These are phyloP conservation scores for Bimuria novae-zelandiae DNA, from an alignment of 2,329 filamentous ascomycete species.

Conservation along the genomic window DNA sequence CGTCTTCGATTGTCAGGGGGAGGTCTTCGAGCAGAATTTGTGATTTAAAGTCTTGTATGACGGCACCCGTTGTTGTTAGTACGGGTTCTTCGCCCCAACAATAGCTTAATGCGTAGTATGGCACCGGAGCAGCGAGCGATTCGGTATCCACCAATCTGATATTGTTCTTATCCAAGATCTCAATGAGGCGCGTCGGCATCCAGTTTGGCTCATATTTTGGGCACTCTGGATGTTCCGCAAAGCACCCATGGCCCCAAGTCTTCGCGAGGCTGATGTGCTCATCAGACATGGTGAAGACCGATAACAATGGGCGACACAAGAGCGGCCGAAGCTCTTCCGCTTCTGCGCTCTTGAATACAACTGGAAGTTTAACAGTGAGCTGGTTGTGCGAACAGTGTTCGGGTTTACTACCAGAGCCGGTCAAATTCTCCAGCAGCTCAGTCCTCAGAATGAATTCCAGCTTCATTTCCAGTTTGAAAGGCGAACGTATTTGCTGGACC, in stretches of 20 bases:
- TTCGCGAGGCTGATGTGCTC: not conserved
- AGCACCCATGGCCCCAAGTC: not conserved
- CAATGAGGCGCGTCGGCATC: not conserved
- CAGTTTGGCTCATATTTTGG: not conserved
- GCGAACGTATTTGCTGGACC: too few relatives aligned
- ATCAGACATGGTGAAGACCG: not conserved
- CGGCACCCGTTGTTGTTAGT: not conserved
- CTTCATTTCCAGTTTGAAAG: not conserved
- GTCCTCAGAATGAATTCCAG: not conserved
- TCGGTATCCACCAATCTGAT: not conserved
- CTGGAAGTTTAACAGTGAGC: not conserved
- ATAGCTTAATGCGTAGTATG: conserved; percentile 3
- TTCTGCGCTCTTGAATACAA: not conserved
- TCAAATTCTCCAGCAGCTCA: not conserved
- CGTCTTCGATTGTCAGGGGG: not conserved
- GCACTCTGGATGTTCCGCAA: not conserved
- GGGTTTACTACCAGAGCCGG: not conserved
- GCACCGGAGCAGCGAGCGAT: not conserved
- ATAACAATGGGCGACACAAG: not conserved
- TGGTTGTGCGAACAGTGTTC: not conserved
- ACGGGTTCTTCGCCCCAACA: not conserved
- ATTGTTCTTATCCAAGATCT: not conserved
- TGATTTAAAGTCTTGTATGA: not conserved
- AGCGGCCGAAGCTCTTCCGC: not conserved
- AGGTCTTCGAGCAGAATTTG: not conserved